A percentile compares a stretch with the other conserved stretches of the same genome.
Evolutionary conservation across 257 asterid genomes (phyloP).

Genomic region (Primulina eburnea): DNA sequence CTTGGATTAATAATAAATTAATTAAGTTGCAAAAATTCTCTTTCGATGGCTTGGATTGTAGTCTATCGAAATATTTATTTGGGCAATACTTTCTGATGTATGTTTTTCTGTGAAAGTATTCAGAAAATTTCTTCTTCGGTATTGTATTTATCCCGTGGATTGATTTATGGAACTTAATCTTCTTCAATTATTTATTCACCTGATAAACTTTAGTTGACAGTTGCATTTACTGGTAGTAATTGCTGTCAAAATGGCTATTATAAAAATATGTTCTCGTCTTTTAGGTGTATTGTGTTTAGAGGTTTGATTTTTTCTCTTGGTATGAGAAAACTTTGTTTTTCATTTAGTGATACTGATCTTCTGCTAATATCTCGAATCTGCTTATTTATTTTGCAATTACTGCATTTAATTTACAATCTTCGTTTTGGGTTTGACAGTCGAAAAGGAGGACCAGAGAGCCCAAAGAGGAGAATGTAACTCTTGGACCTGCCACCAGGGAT

Average conservation of each 20-base stretch:
- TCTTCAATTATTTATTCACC: neutral
- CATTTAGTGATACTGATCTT: neutral
- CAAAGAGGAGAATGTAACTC: slow-evolving; percentile 76
- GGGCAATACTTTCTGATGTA: neutral
- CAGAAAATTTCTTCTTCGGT: neutral
- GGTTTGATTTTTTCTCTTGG: too few species aligned
- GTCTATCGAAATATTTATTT: neutral
- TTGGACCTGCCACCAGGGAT: slow-evolving; percentile 75
- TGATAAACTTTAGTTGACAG: neutral
- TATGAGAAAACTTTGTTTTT: neutral
- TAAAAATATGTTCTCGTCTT: too few species aligned
- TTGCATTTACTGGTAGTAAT: neutral
- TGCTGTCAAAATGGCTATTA: neutral
- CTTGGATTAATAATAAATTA: neutral
- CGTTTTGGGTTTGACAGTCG: slow-evolving; percentile 41
- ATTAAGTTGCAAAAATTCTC: too few species aligned
- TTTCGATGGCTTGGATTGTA: neutral
- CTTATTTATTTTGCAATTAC: neutral
- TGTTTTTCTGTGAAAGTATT: neutral
- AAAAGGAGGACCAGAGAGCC: slow-evolving; percentile 77
- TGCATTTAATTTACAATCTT: neutral
- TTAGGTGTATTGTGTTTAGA: neutral
- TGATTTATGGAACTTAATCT: neutral
- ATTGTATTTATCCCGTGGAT: neutral
- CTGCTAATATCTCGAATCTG: neutral